Evolutionary conservation across 352 stramenopile species (phyloP).

Genomic region (Phytophthora pini): DNA sequence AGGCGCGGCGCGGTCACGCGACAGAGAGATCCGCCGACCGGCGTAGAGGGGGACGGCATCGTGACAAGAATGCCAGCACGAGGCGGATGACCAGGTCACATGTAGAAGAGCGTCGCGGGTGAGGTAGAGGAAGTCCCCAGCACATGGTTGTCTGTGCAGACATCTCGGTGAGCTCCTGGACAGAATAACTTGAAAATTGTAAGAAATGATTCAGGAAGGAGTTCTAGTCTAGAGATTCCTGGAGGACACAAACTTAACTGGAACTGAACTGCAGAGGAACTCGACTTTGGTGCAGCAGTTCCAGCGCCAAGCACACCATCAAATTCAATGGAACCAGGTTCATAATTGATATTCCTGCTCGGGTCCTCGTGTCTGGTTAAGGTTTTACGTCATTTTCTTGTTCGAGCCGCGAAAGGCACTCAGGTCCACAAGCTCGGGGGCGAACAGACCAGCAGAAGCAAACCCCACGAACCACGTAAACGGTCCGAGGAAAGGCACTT

Average conservation of each 20-base stretch:
- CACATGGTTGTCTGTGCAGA: slow-evolving; percentile 7
- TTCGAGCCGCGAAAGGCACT: slow-evolving; percentile 78
- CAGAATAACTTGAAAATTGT: neutral
- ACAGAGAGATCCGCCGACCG: slow-evolving; percentile 19
- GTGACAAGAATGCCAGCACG: slow-evolving; percentile 25
- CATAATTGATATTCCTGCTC: too few species aligned
- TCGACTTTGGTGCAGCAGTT: too few species aligned
- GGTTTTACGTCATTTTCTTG: slow-evolving; percentile 32
- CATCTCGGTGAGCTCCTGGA: slow-evolving; percentile 18
- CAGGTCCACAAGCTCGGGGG: slow-evolving; percentile 70
- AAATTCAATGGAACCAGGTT: too few species aligned
- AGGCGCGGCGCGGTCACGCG: slow-evolving; percentile 9
- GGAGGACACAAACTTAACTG: neutral
- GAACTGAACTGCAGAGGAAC: too few species aligned
- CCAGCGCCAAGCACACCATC: too few species aligned
- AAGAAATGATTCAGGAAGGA: neutral
- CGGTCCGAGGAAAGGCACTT: slow-evolving; percentile 66
- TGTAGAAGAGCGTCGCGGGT: slow-evolving; percentile 28
- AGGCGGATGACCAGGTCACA: slow-evolving; percentile 23
- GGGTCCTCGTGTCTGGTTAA: too few species aligned
- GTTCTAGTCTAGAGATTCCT: slow-evolving; percentile 7
- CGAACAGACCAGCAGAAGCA: slow-evolving; percentile 61
- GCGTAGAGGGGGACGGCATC: slow-evolving; percentile 18
- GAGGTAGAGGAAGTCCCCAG: slow-evolving; percentile 12
- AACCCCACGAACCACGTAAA: slow-evolving; percentile 80